Evolutionary conservation across 306 rosid genomes (phyloP).

Genomic region (Vigna mungo): DNA sequence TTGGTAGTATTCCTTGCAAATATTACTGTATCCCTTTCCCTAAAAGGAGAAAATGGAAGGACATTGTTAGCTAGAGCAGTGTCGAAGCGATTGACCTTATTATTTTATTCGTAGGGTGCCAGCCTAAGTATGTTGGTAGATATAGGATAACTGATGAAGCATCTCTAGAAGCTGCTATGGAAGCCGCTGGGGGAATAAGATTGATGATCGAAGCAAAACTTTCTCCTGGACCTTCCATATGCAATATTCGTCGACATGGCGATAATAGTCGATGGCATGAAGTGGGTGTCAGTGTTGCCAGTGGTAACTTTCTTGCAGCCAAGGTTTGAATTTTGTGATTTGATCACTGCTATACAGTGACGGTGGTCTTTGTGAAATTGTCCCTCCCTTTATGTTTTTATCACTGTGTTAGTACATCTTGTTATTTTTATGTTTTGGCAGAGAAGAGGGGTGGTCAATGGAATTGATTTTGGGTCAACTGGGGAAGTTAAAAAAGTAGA

Average conservation of each 20-base stretch:
- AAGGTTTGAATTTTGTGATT: constrained; percentile 64
- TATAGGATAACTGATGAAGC: constrained; percentile 84
- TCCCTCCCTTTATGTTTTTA: constrained; percentile 29
- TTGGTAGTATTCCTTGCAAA: neutral
- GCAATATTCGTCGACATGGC: constrained; percentile 93
- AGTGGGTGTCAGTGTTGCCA: constrained; percentile 94
- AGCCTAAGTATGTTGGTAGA: constrained; percentile 78
- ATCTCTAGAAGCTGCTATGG: constrained; percentile 89
- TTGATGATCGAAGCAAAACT: constrained; percentile 91
- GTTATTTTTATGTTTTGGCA: constrained; percentile 51
- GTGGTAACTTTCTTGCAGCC: constrained; percentile 97
- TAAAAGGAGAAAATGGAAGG: neutral
- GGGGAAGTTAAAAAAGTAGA: constrained; percentile 97
- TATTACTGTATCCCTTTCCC: neutral
- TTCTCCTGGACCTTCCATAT: constrained; percentile 95
- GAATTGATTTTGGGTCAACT: constrained; percentile 95
- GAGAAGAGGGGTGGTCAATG: constrained; percentile 92
- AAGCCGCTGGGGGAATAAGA: constrained; percentile 89
- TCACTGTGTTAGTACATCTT: constrained; percentile 34
- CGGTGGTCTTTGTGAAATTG: constrained; percentile 37
- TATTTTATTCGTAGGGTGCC: constrained; percentile 69
- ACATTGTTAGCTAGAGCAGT: constrained; percentile 10
- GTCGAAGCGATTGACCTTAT: constrained; percentile 32
- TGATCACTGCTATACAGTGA: constrained; percentile 23
- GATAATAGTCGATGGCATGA: constrained; percentile 92